Conservation (phyloP, 2,329 filamentous ascomycete genomes). For the Fusarium mexicanum region DNA sequence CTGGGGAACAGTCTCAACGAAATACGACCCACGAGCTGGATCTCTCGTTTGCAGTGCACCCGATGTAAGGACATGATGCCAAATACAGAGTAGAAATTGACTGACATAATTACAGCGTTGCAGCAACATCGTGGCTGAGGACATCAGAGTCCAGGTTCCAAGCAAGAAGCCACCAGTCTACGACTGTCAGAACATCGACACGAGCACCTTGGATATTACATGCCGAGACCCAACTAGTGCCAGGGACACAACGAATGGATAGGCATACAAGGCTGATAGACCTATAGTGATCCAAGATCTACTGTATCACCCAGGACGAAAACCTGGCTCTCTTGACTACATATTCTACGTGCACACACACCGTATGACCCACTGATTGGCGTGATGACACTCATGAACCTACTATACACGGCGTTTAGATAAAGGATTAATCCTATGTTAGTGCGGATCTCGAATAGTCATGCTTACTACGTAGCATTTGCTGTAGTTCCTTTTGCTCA, state of each 20-base stretch:
- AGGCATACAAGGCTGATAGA: background rate
- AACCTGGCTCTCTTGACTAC: background rate
- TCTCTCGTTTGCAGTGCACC: slow-evolving; percentile 44
- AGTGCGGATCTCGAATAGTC: background rate
- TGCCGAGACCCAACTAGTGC: slow-evolving; percentile 19
- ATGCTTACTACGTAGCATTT: background rate
- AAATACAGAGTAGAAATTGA: fast-evolving
- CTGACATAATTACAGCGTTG: slow-evolving; percentile 33
- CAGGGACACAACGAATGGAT: slow-evolving; percentile 26
- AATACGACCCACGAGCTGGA: slow-evolving; percentile 44
- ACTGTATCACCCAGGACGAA: background rate
- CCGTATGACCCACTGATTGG: too few relatives aligned
- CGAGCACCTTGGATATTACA: slow-evolving; percentile 23
- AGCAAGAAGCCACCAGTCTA: slow-evolving; percentile 37
- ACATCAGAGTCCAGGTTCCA: slow-evolving; percentile 37
- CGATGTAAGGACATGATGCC: slow-evolving; percentile 31
- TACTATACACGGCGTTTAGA: background rate
- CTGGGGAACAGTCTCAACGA: slow-evolving; percentile 44
- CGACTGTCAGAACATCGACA: slow-evolving; percentile 38
- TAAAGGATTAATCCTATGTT: background rate
- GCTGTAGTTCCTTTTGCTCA: background rate
- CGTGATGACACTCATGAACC: too few relatives aligned
- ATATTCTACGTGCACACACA: background rate
- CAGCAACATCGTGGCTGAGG: slow-evolving; percentile 36
- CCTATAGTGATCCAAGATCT: too few relatives aligned